These are phyloP conservation scores for Cladochytrium replicatum DNA, from an alignment of 192 early-diverging fungal genomes.

Conservation along the genomic window DNA sequence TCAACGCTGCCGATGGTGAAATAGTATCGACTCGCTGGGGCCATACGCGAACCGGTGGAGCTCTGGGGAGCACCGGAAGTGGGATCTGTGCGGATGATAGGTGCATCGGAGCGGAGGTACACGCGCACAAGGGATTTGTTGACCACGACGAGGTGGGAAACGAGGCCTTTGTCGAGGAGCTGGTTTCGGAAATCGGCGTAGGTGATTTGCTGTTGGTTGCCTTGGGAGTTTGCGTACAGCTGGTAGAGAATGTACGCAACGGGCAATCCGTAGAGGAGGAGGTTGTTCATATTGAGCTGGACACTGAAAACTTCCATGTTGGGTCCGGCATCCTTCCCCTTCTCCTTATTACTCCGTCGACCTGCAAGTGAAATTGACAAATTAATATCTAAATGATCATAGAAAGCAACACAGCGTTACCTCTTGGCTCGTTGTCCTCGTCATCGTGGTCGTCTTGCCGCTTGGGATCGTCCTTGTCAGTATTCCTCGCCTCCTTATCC, in stretches of 20 bases:
- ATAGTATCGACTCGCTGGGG: conserved; percentile 34
- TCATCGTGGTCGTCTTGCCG: conserved; percentile 3
- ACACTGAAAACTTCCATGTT: conserved; percentile 13
- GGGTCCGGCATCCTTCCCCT: conserved; percentile 8
- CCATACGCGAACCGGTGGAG: conserved; percentile 3
- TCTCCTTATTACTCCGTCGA: conserved; percentile 5
- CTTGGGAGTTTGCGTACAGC: conserved; percentile 8
- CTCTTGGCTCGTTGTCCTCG: conserved; percentile 1
- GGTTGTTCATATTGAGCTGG: conserved; percentile 21
- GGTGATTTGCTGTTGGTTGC: conserved; percentile 53
- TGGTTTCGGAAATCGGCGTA: conserved; percentile 86
- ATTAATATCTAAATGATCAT: neutral
- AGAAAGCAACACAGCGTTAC: neutral
- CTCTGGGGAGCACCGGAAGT: conserved; percentile 1
- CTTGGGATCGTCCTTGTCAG: conserved; percentile 3
- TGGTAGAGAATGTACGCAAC: conserved; percentile 17
- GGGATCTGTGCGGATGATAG: conserved; percentile 10
- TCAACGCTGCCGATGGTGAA: conserved; percentile 95
- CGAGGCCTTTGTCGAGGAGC: conserved; percentile 85
- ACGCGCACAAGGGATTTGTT: conserved; percentile 82
- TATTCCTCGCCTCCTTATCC: conserved; percentile 10
- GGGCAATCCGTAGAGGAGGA: conserved; percentile 25
- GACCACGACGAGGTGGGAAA: conserved; percentile 79
- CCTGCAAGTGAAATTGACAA: neutral
- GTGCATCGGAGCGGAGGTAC: conserved; percentile 59